These are phyloP conservation scores for Podospora conica DNA, from an alignment of 495 filamentous ascomycete species.

Conservation along the genomic window DNA sequence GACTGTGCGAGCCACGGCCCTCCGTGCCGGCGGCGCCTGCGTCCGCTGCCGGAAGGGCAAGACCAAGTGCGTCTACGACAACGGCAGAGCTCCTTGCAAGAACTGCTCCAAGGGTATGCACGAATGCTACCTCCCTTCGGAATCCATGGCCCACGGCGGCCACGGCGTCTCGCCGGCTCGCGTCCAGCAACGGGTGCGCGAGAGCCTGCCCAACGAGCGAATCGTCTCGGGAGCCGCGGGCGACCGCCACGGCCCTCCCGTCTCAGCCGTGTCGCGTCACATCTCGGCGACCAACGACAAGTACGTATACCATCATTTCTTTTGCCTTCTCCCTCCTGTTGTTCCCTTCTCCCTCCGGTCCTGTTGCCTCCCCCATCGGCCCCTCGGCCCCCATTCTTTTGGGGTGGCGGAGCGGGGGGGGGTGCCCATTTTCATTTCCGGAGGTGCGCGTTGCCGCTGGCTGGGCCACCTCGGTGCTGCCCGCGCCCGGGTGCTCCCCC, in stretches of 20 bases:
- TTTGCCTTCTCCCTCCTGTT: constrained; percentile 4
- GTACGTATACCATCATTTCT: constrained; percentile 29
- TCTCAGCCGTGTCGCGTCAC: constrained; percentile 39
- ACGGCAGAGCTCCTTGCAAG: constrained; percentile 44
- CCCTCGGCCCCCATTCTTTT: constrained; percentile 9
- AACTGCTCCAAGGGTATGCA: constrained; percentile 52
- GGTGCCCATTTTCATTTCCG: constrained; percentile 11
- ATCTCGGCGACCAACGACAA: constrained; percentile 39
- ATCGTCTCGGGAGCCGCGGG: constrained; percentile 34
- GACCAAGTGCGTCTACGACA: constrained; percentile 50
- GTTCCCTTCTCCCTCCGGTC: background rate
- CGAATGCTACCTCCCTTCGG: constrained; percentile 48
- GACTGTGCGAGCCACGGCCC: constrained; percentile 44
- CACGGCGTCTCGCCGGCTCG: constrained; percentile 35
- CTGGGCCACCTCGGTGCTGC: background rate
- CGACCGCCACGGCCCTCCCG: constrained; percentile 38
- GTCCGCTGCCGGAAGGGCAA: constrained; percentile 51
- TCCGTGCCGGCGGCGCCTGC: constrained; percentile 47
- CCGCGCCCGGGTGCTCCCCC: constrained; percentile 4
- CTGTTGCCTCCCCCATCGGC: too few relatives aligned
- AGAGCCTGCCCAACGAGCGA: constrained; percentile 42
- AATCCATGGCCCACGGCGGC: constrained; percentile 45
- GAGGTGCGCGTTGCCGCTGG: constrained; percentile 3
- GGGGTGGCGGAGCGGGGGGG: background rate
- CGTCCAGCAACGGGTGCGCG: constrained; percentile 32